These are phyloP conservation scores for Kazachstania sp. DNA, from an alignment of 1,139 yeast species.

Conservation along the genomic window DNA sequence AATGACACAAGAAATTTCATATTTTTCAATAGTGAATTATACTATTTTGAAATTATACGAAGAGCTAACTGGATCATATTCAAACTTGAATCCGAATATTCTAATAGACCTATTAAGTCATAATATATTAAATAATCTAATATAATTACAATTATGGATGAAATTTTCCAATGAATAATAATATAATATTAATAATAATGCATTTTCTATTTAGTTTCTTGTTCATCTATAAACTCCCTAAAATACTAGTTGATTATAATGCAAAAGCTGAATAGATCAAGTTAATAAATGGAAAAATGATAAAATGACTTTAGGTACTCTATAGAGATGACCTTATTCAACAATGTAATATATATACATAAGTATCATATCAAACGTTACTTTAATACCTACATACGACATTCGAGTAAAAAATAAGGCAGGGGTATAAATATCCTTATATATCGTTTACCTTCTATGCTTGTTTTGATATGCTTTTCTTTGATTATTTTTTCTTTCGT, in stretches of 20 bases:
- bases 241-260: no score
- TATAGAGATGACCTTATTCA: not conserved
- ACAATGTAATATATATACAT: no score
- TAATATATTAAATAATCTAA: not conserved
- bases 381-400: no score
- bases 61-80: constrained; percentile 86
- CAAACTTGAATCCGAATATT: constrained; percentile 69
- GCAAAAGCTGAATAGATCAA: no score
- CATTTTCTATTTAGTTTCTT: no score
- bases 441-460: constrained; percentile 20
- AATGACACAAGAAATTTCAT: constrained; percentile 21
- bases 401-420: no score
- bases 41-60: constrained; percentile 65
- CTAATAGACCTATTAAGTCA: constrained; percentile 10
- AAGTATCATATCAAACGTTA: no score
- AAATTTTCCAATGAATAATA: no score
- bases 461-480: constrained; percentile 43
- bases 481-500: constrained; percentile 62
- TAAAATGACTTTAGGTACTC: not conserved
- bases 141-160: no score
- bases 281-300: not conserved
- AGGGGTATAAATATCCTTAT: no score
- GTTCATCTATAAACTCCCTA: no score
- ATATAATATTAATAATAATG: no score
- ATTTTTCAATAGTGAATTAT: constrained; percentile 51